Conservation (phyloP, 352 stramenopile species). For the Phytophthora macrochlamydospora region DNA sequence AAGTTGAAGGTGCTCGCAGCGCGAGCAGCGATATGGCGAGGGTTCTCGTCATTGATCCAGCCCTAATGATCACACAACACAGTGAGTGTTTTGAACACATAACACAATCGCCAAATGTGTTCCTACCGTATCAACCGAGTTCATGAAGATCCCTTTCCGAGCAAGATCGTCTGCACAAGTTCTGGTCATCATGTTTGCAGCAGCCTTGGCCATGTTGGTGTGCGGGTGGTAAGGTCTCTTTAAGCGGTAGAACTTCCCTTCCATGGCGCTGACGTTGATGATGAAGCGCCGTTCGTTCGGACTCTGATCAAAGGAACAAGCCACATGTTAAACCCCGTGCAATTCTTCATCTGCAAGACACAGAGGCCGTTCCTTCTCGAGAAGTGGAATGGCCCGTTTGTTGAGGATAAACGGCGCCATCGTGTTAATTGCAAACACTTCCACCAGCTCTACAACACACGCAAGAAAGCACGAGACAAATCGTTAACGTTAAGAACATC, state of each 20-base stretch:
- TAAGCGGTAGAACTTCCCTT: conserved; percentile 96
- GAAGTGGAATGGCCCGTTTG: conserved; percentile 69
- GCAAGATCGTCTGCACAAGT: conserved; percentile 92
- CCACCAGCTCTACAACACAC: conserved; percentile 57
- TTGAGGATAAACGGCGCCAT: conserved; percentile 96
- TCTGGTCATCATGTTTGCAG: conserved; percentile 96
- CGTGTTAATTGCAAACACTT: conserved; percentile 93
- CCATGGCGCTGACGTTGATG: conserved; percentile 96
- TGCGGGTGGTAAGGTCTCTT: conserved; percentile 95
- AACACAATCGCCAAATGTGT: not conserved
- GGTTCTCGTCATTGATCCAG: conserved; percentile 98
- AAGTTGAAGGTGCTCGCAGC: conserved; percentile 94
- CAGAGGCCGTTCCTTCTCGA: no score
- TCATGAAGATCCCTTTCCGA: conserved; percentile 93
- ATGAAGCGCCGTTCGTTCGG: conserved; percentile 71
- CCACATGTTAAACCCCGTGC: not conserved
- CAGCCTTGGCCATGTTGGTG: conserved; percentile 97
- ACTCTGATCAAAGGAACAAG: conserved; percentile 33
- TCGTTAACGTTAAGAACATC: not conserved
- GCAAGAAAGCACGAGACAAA: conserved; percentile 5
- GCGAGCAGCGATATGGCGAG: conserved; percentile 86
- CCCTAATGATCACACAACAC: conserved; percentile 39
- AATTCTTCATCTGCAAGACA: no score
- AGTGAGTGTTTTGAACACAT: not conserved
- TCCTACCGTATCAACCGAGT: conserved; percentile 91